phyloP scores from a whole-genome alignment of 2,329 filamentous ascomycete species.

The Seiridium cupressi region DNA sequence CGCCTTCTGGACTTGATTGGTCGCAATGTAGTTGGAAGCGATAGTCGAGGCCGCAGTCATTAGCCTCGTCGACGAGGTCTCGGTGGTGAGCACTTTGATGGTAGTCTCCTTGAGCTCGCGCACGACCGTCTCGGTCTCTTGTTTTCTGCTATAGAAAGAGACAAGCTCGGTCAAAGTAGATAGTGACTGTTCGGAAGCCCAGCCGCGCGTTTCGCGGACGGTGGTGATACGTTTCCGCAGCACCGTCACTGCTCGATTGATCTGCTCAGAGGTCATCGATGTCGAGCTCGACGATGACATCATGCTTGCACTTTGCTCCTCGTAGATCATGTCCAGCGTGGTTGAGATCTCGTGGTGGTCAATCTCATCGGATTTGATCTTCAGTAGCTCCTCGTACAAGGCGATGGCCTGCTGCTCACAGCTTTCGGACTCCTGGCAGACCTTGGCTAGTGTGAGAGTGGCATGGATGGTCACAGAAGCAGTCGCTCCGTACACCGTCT shows the following conservation, averaged over 20 bases:
- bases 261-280: constrained; percentile 24
- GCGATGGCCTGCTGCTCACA: constrained; percentile 31
- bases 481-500: constrained; percentile 29
- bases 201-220: constrained; percentile 30
- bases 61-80: constrained; percentile 25
- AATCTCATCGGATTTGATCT: constrained; percentile 27
- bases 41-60: constrained; percentile 32
- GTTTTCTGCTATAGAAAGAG: constrained; percentile 29
- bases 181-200: constrained; percentile 36
- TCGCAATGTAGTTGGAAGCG: constrained; percentile 32
- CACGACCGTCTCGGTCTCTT: constrained; percentile 26
- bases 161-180: constrained; percentile 33
- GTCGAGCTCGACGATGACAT: constrained; percentile 14
- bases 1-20: constrained; percentile 29
- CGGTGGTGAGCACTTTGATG: constrained; percentile 29
- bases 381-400: constrained; percentile 34
- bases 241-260: constrained; percentile 27
- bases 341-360: constrained; percentile 31
- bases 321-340: constrained; percentile 33
- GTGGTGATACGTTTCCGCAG: constrained; percentile 26
- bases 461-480: constrained; percentile 34
- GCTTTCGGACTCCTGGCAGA: constrained; percentile 34
- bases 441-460: constrained; percentile 30
- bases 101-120: constrained; percentile 31
- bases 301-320: constrained; percentile 29